These are phyloP conservation scores for Globisporangium carolinianum DNA, from an alignment of 352 stramenopile species.

Conservation along the genomic window DNA sequence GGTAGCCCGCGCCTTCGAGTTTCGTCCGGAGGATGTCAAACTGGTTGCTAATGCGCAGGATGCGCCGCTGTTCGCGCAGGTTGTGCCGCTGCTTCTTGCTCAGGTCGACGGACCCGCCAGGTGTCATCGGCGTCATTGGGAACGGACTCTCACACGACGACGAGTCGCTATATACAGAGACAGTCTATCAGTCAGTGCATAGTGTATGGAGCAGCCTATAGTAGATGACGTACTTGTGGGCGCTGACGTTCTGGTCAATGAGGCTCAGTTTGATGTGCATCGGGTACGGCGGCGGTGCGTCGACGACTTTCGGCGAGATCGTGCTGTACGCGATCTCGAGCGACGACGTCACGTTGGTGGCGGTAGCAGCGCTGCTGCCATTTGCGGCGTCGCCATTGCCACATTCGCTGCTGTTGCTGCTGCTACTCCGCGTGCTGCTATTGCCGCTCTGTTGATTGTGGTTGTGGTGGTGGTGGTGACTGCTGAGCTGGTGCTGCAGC, in stretches of 20 bases:
- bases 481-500: neutral
- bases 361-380: neutral
- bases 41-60: conserved; percentile 80
- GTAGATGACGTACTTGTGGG: conserved; percentile 20
- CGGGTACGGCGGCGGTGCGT: conserved; percentile 35
- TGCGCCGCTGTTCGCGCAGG: conserved; percentile 70
- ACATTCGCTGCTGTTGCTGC: neutral
- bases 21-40: conserved; percentile 77
- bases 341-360: conserved; percentile 8
- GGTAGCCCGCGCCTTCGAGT: conserved; percentile 64
- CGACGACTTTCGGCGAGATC: conserved; percentile 70
- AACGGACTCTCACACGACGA: conserved; percentile 72
- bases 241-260: conserved; percentile 60
- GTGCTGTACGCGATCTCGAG: conserved; percentile 79
- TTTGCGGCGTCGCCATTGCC: neutral
- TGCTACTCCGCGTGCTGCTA: conserved; percentile 1
- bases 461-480: conserved; percentile 3
- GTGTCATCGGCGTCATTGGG: conserved; percentile 46
- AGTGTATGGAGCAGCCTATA: no score
- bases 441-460: neutral
- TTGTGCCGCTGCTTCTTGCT: conserved; percentile 86
- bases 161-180: conserved; percentile 20
- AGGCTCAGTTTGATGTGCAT: conserved; percentile 86
- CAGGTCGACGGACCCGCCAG: conserved; percentile 42
- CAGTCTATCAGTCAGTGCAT: neutral